phyloP scores from a whole-genome alignment of 2,329 filamentous ascomycete genomes.

The Aureobasidium sp. region DNA sequence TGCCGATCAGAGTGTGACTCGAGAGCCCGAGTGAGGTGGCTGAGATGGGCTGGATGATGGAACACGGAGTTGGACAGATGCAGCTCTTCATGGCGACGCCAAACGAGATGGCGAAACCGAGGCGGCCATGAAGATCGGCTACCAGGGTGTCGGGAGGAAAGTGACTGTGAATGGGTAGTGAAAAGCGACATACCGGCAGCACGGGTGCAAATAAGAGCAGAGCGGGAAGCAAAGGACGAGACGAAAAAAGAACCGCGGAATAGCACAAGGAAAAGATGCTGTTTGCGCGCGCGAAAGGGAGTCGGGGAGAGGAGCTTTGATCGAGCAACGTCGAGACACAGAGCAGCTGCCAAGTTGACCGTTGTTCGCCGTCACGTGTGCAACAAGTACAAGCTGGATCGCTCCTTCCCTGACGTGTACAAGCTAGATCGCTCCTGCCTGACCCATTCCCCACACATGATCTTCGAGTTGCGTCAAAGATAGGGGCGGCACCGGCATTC shows the following conservation, averaged over 20 bases:
- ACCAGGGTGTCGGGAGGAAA: slow-evolving; percentile 8
- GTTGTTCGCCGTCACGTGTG: slow-evolving; percentile 1
- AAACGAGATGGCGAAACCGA: slow-evolving; percentile 4
- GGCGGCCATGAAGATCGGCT: slow-evolving; percentile 6
- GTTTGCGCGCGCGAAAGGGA: slow-evolving; percentile 11
- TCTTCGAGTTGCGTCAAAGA: not conserved
- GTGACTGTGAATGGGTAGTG: not conserved
- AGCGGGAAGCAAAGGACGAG: slow-evolving; percentile 12
- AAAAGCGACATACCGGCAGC: slow-evolving; percentile 8
- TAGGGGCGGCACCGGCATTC: slow-evolving; percentile 4
- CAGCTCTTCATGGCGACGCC: slow-evolving; percentile 2
- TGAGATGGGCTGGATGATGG: not conserved
- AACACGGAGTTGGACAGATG: not conserved
- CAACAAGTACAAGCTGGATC: not conserved
- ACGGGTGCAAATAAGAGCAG: slow-evolving; percentile 4
- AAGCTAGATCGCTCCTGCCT: not conserved
- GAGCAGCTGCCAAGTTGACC: slow-evolving; percentile 9
- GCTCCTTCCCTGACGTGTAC: not conserved
- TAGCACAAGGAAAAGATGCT: slow-evolving; percentile 12
- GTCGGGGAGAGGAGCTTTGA: slow-evolving; percentile 1
- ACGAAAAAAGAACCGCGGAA: slow-evolving; percentile 11
- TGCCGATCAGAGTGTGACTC: not conserved
- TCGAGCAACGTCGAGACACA: slow-evolving; percentile 9
- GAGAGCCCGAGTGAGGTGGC: not conserved
- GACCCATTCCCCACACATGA: slow-evolving; percentile 3